Evolutionary conservation across 2,329 filamentous ascomycete species (phyloP).

Genomic region (Penicillium occitanis): DNA sequence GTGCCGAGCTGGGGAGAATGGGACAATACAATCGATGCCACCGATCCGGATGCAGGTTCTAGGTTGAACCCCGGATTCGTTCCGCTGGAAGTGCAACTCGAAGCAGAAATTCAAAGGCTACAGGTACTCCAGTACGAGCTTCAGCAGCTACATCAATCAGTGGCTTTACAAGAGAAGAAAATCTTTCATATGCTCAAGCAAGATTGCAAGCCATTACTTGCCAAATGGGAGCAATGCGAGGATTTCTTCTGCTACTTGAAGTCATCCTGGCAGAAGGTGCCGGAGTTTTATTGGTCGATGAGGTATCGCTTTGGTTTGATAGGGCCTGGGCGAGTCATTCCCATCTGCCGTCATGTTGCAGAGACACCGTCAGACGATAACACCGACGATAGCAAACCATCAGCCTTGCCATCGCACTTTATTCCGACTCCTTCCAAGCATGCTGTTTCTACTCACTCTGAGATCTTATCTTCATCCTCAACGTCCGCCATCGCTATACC

Average conservation of each 20-base stretch:
- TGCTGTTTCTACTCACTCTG: neutral
- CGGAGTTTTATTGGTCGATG: conserved; percentile 30
- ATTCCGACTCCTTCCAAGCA: neutral
- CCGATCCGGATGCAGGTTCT: conserved; percentile 7
- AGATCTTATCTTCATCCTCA: neutral
- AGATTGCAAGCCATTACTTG: conserved; percentile 29
- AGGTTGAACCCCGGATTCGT: conserved; percentile 4
- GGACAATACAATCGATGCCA: conserved; percentile 23
- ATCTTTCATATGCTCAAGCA: conserved; percentile 31
- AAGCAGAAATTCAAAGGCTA: conserved; percentile 29
- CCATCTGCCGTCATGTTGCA: conserved; percentile 13
- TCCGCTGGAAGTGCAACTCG: conserved; percentile 20
- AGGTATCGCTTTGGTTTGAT: conserved; percentile 31
- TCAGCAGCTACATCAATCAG: conserved; percentile 27
- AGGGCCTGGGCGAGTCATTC: conserved; percentile 20
- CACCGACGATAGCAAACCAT: neutral
- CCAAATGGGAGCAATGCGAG: conserved; percentile 27
- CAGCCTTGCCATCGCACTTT: neutral
- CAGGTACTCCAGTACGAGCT: conserved; percentile 30
- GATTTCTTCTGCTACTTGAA: conserved; percentile 33
- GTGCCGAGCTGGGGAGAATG: conserved; percentile 26
- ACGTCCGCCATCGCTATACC: neutral
- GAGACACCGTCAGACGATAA: neutral
- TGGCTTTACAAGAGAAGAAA: conserved; percentile 29
- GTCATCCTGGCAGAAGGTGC: conserved; percentile 31